Conservation (phyloP, 1,284 basidiomycete species). For the Papiliotrema nemorosa region DNA sequence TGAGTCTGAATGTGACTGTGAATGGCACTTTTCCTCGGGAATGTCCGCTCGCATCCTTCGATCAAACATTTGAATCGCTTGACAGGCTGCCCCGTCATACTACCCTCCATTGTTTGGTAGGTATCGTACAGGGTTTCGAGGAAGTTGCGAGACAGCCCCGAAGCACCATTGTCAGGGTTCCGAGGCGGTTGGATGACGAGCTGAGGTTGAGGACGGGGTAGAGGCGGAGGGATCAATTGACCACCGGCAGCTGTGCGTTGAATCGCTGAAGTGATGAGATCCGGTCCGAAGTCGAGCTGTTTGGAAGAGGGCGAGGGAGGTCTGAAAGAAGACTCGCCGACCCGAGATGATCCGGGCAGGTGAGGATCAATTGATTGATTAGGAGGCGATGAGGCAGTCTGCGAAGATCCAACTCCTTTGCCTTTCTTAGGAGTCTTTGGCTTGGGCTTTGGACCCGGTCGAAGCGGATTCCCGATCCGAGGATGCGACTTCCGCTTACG, state of each 20-base stretch:
- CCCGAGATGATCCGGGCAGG: too few species aligned
- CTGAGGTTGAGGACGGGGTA: conserved; percentile 11
- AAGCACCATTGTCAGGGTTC: neutral
- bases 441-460: conserved; percentile 38
- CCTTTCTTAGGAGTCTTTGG: conserved; percentile 24
- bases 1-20: conserved; percentile 54
- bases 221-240: neutral
- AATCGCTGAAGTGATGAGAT: conserved; percentile 13
- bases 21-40: conserved; percentile 52
- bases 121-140: conserved; percentile 30
- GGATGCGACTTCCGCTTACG: conserved; percentile 23
- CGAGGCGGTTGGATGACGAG: conserved; percentile 19
- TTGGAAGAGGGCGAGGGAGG: neutral
- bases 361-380: too few species aligned
- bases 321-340: neutral
- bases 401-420: conserved; percentile 3
- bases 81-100: conserved; percentile 19
- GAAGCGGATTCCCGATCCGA: conserved; percentile 28
- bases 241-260: conserved; percentile 8
- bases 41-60: conserved; percentile 48
- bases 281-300: conserved; percentile 15
- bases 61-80: conserved; percentile 50
- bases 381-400: conserved; percentile 10
- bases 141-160: conserved; percentile 24
- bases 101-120: conserved; percentile 30